A percentile compares a stretch with the other conserved stretches of the same genome.
These are phyloP conservation scores for Clathrospora elynae DNA, from an alignment of 2,329 filamentous ascomycete genomes.

Conservation along the genomic window DNA sequence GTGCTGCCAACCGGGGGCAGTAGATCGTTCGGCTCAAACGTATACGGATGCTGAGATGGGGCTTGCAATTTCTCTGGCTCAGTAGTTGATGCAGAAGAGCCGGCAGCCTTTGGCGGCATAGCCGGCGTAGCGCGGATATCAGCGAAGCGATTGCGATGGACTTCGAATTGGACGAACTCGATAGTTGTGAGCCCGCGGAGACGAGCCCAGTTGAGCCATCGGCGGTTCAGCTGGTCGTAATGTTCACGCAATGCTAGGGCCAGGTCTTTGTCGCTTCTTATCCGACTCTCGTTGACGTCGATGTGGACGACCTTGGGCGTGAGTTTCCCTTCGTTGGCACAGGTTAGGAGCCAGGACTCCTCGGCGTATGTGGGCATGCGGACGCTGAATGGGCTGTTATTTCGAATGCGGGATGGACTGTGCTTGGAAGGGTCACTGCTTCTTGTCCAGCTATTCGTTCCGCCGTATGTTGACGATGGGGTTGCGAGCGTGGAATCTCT, in stretches of 20 bases:
- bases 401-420: constrained; percentile 30
- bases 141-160: constrained; percentile 49
- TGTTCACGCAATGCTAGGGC: constrained; percentile 43
- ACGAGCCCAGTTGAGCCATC: constrained; percentile 40
- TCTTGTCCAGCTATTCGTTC: constrained; percentile 26
- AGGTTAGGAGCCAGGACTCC: constrained; percentile 47
- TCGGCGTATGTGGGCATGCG: constrained; percentile 25
- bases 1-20: constrained; percentile 47
- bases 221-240: constrained; percentile 42
- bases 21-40: constrained; percentile 47
- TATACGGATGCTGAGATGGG: constrained; percentile 39
- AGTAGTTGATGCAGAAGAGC: constrained; percentile 14
- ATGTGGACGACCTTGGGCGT: constrained; percentile 48
- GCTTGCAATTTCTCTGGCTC: constrained; percentile 17
- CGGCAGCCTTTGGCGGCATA: constrained; percentile 37
- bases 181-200: constrained; percentile 46
- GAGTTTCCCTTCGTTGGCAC: constrained; percentile 45
- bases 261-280: constrained; percentile 46
- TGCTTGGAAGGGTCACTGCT: constrained; percentile 25
- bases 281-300: constrained; percentile 39
- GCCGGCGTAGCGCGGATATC: constrained; percentile 48
- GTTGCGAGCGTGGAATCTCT: constrained; percentile 35
- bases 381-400: constrained; percentile 34
- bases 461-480: constrained; percentile 36
- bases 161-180: constrained; percentile 49